These are phyloP conservation scores for Candida ovalis DNA, from an alignment of 805 yeast species.

Conservation along the genomic window DNA sequence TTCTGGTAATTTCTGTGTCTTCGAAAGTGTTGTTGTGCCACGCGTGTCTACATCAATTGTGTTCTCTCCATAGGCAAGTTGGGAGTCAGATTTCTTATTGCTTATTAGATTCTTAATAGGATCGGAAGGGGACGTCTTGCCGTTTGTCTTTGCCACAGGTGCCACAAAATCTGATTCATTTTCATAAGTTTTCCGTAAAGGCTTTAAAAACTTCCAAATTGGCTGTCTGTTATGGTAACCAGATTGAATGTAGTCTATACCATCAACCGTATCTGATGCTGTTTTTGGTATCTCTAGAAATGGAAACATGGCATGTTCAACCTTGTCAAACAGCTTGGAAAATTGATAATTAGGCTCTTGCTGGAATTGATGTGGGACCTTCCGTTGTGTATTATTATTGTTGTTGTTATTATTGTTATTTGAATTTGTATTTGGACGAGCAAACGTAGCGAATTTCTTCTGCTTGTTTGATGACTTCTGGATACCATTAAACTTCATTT, in stretches of 20 bases:
- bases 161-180: background rate
- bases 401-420: background rate
- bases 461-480: background rate
- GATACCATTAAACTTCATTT: background rate
- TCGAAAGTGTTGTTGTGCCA: slow-evolving; percentile 3
- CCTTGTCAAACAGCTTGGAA: slow-evolving; percentile 1
- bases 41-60: slow-evolving; percentile 4
- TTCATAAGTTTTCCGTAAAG: slow-evolving; percentile 8
- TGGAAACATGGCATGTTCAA: slow-evolving; percentile 17
- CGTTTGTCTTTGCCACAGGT: background rate
- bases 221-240: slow-evolving; percentile 1
- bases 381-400: slow-evolving; percentile 9
- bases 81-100: slow-evolving; percentile 2
- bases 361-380: slow-evolving; percentile 7
- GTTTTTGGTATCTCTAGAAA: slow-evolving; percentile 4
- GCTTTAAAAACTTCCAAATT: slow-evolving; percentile 13
- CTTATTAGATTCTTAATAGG: slow-evolving; percentile 10
- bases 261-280: slow-evolving; percentile 12
- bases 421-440: background rate
- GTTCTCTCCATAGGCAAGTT: slow-evolving; percentile 9
- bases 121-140: slow-evolving; percentile 1
- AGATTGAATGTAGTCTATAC: slow-evolving; percentile 12
- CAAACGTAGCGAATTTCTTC: background rate
- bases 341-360: slow-evolving; percentile 12
- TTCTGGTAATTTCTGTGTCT: background rate